Conservation (phyloP, 495 filamentous ascomycete genomes). For the Penicillium steckii region DNA sequence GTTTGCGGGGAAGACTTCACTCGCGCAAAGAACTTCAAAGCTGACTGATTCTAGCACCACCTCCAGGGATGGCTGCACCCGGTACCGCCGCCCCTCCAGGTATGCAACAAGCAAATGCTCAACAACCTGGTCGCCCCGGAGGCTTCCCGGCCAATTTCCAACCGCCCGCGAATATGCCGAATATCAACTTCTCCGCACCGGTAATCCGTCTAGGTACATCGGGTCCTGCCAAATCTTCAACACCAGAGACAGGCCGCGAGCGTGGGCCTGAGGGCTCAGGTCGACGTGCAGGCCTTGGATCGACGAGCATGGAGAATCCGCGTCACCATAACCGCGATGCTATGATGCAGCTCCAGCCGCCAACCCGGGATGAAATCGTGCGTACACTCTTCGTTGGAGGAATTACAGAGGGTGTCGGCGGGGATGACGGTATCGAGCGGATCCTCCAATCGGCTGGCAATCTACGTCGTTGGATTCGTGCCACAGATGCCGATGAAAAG, state of each 20-base stretch:
- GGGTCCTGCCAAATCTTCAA: constrained; percentile 62
- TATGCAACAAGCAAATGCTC: constrained; percentile 68
- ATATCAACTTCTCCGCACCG: constrained; percentile 97
- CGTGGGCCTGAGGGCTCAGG: constrained; percentile 46
- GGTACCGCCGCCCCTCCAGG: constrained; percentile 77
- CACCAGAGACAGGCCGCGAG: constrained; percentile 50
- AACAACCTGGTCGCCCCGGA: constrained; percentile 69
- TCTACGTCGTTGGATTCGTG: constrained; percentile 81
- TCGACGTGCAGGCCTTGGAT: constrained; percentile 67
- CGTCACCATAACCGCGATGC: constrained; percentile 69
- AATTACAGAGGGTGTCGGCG: constrained; percentile 73
- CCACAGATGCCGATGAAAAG: constrained; percentile 79
- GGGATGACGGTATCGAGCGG: constrained; percentile 80
- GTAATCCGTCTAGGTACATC: constrained; percentile 87
- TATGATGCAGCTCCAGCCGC: constrained; percentile 77
- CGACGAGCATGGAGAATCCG: constrained; percentile 62
- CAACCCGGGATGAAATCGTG: constrained; percentile 85
- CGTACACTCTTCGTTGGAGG: constrained; percentile 88
- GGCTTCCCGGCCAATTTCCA: constrained; percentile 85
- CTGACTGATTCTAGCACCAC: constrained; percentile 31
- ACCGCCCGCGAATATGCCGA: constrained; percentile 87
- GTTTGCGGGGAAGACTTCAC: constrained; percentile 24
- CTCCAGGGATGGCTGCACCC: constrained; percentile 58
- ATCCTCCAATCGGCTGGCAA: constrained; percentile 76
- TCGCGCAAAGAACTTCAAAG: constrained; percentile 4